Percentiles rank a stretch among this genome's conserved stretches.
Evolutionary conservation across 768 basidiomycete genomes (phyloP).

Genomic region (Panaeolus papilionaceus): DNA sequence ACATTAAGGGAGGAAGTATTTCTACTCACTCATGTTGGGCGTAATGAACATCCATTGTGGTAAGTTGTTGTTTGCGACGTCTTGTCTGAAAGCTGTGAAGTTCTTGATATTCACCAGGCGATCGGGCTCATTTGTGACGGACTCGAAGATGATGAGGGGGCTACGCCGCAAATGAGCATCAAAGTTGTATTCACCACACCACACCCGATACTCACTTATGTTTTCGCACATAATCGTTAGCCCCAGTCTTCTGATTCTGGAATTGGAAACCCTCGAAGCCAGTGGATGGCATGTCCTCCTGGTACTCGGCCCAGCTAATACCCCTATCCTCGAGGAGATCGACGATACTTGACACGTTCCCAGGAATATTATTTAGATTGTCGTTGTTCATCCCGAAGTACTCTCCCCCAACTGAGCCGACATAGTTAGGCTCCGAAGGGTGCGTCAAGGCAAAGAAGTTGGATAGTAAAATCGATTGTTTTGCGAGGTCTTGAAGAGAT

Average conservation of each 20-base stretch:
- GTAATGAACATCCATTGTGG: slow-evolving; percentile 70
- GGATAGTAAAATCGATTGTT: slow-evolving; percentile 54
- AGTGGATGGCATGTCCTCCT: slow-evolving; percentile 62
- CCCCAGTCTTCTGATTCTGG: slow-evolving; percentile 29
- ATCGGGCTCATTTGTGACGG: slow-evolving; percentile 45
- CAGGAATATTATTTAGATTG: slow-evolving; percentile 40
- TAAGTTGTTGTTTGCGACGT: slow-evolving; percentile 53
- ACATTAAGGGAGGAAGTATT: neutral
- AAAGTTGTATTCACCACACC: too few species aligned
- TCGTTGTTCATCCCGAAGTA: slow-evolving; percentile 59
- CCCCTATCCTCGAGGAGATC: slow-evolving; percentile 64
- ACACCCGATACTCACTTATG: slow-evolving; percentile 32
- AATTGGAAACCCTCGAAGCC: slow-evolving; percentile 50
- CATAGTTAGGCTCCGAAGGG: slow-evolving; percentile 69
- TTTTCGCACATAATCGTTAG: slow-evolving; percentile 37
- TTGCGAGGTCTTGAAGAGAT: slow-evolving; percentile 44
- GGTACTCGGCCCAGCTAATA: slow-evolving; percentile 67
- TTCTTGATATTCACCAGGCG: slow-evolving; percentile 57
- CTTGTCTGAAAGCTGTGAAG: slow-evolving; percentile 67
- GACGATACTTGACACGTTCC: slow-evolving; percentile 60
- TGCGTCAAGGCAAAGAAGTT: slow-evolving; percentile 59
- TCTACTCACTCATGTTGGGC: slow-evolving; percentile 52
- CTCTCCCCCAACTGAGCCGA: slow-evolving; percentile 56
- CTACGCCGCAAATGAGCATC: slow-evolving; percentile 17
- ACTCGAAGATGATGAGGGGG: slow-evolving; percentile 58